Evolutionary conservation across 2,329 filamentous ascomycete species (phyloP), one percentile per base, ranked within the genome.

Genomic region (Ilyonectria sp.): DNA sequence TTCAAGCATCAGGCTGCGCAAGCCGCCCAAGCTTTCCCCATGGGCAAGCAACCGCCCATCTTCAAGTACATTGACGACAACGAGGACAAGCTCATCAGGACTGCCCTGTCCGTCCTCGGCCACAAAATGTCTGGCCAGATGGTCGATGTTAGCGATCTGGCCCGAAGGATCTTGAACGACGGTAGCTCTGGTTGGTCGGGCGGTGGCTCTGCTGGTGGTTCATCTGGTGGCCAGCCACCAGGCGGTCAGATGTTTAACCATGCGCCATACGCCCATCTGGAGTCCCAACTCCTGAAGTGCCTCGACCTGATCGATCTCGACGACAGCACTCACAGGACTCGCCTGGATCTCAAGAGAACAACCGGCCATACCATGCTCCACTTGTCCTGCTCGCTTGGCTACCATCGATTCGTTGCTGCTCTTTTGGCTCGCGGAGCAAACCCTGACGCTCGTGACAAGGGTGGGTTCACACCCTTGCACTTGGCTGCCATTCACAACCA

Each of bases 291-390:
- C 69, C 83, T 96, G 71, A 91, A 89, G 72, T 90, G 92, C 65
- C 84, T 96, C n/a, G 92, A 95, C 72, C 85, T 94, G 50, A 91
- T 95, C 74, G 93, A 95, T 77, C 84, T 94, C 29, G 92, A 94
- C 76, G 91, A 94, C 73, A 94, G 89, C 75, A 87, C 90, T 4
- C 86, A 92, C 69, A 86, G 87, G 72, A 88, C 92, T 15, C 88
- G 87, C 29, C 89, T 93, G 69, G 93, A 96, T 76, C 82, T 92
- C 57, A 87, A 86, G 72, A 81, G 83, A 69, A 81, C 87, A 1
- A 93, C 90, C 13, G 93, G 93, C 0, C 93, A 95, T 76, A 94
- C 92, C 1, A 91, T 97, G 86, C 86, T 97, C 68, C 93, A 96
- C 75, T 84, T 95, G 69, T 93, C 93, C 2, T 93, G 91, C 72